Base-by-base conservation (phyloP, 2,329 filamentous ascomycete species). In the Thermothelomyces thermophilus region DNA sequence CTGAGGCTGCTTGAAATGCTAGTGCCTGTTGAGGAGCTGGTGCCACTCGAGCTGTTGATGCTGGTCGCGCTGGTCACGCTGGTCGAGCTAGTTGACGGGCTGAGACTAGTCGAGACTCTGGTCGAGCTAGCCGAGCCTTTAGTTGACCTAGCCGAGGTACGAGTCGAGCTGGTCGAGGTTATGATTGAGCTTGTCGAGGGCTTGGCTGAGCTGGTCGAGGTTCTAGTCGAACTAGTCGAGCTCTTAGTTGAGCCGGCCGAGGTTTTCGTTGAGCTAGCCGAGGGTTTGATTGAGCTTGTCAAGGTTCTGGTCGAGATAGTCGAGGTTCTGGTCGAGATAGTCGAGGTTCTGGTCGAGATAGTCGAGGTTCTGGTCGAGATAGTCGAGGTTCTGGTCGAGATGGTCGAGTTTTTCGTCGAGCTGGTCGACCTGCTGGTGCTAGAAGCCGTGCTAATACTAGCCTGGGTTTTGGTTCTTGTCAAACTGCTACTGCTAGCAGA, bases 161-260 rank as follows among this genome's bases (percentile, higher is more conserved):
- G n/a, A n/a, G n/a, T n/a, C n/a, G n/a, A n/a, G 22, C 35, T 44
- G 3, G 40, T 45, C 16, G 54, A 46, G n/a, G 37, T 22, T 16
- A 24, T 55, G 16, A 48, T 24, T n/a, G n/a, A n/a, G 31, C 31
- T 50, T n/a, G 51, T 41, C 22, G 50, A 34, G 13, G 55, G 50
- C 35, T 24, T 54, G 30, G 22, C 10, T n/a, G 50, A 48, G 41
- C 35, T 50, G 26, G 47, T 40, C 22, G 30, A 14, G 31, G 37
- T 41, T 7, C 36, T 48, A 41, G 14, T 39, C n/a, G n/a, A n/a
- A 17, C 16, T 50, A n/a, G 46, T 53, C 16, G 40, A 34, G 7
- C 35, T 41, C 3, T 33, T 47, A 19, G 35, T 51, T 19, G 51
- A 55, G n/a, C n/a, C n/a, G 9, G 24, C 35, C 16, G 51, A 45